These are phyloP conservation scores for Russula griseocarnosa DNA, from an alignment of 768 basidiomycete genomes.

Conservation along the genomic window DNA sequence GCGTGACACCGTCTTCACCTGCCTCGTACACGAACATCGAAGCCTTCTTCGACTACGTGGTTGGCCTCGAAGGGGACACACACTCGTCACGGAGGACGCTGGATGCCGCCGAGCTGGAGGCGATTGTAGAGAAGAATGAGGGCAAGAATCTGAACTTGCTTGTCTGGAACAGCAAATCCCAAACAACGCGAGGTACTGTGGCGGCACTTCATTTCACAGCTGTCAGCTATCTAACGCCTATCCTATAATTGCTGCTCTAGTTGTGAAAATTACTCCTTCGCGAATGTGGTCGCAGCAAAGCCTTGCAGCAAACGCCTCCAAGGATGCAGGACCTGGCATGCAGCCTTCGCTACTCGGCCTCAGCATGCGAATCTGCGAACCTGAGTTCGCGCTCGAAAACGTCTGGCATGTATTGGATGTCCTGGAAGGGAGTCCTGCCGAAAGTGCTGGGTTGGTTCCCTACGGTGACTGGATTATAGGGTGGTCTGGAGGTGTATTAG, in stretches of 20 bases:
- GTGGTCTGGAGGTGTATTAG: slow-evolving; percentile 91
- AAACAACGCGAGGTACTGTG: slow-evolving; percentile 59
- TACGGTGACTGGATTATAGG: slow-evolving; percentile 79
- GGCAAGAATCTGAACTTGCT: slow-evolving; percentile 62
- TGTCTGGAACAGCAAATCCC: slow-evolving; percentile 81
- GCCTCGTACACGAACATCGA: slow-evolving; percentile 81
- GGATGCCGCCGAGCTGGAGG: slow-evolving; percentile 68
- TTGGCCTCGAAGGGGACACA: slow-evolving; percentile 78
- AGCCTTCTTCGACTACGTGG: slow-evolving; percentile 95
- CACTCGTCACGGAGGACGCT: slow-evolving; percentile 50
- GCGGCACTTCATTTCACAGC: background rate
- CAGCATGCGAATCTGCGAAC: slow-evolving; percentile 90
- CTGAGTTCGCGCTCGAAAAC: slow-evolving; percentile 81
- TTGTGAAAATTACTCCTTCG: slow-evolving; percentile 81
- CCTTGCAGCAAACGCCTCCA: slow-evolving; percentile 38
- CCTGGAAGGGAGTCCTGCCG: slow-evolving; percentile 91
- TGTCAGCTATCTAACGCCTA: background rate
- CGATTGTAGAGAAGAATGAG: slow-evolving; percentile 80
- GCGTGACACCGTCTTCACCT: slow-evolving; percentile 86
- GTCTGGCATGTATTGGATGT: slow-evolving; percentile 99
- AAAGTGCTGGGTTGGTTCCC: slow-evolving; percentile 93
- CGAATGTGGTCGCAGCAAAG: slow-evolving; percentile 66
- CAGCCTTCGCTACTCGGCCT: slow-evolving; percentile 92
- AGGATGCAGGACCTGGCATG: slow-evolving; percentile 41
- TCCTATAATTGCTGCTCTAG: slow-evolving; percentile 39